Base-by-base conservation (phyloP, 2,329 filamentous ascomycete genomes). In the Cladosporium phlei region DNA sequence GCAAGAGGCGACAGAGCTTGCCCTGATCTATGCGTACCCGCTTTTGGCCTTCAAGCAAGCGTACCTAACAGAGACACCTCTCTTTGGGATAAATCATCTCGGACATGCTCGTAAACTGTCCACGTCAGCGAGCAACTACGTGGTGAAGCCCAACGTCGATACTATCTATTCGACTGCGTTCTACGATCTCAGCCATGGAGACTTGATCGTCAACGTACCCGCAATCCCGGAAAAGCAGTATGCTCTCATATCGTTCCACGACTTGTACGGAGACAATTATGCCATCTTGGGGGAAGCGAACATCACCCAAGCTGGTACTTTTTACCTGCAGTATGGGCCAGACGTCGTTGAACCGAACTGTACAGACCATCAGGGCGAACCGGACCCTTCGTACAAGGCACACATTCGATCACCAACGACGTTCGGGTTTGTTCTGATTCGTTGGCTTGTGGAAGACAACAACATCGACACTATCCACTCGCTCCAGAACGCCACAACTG, bases 101-200 rank as follows among this genome's bases (percentile, higher is more conserved):
- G 46, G 48, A 12, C 50, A 56, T 25, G 25, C n/a, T 10, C 47
- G 48, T 7, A 19, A 45, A 14, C 49, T 55, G 2, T 7, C 37
- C 1, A 51, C 48, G 2, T 20, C 55, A 8, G 32, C 17, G 4
- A 20, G 29, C 20, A 37, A 30, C 1, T 27, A 11, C 3, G 49
- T 55, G 7, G 55, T 59, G 11, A 55, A 52, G 35, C 55, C 56
- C 9, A 59, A 57, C 28, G 46, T 51, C 8, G 56, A 59, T 29
- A 59, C 55, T 9, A 10, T 57, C 2, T 59, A 57, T 28, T 55
- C 55, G 1, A 30, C 43, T 3, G 32, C 32, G 2, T 44, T 54
- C 10, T 54, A 44, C 43, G 56, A 57, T 33, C 29, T 59, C 8
- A 50, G 44, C 38, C 43, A 50, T 10, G 16, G 38, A 7, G 50